These are phyloP conservation scores for Cafeteria roenbergensis DNA, from an alignment of 108 stramenopile genomes.

Conservation along the genomic window DNA sequence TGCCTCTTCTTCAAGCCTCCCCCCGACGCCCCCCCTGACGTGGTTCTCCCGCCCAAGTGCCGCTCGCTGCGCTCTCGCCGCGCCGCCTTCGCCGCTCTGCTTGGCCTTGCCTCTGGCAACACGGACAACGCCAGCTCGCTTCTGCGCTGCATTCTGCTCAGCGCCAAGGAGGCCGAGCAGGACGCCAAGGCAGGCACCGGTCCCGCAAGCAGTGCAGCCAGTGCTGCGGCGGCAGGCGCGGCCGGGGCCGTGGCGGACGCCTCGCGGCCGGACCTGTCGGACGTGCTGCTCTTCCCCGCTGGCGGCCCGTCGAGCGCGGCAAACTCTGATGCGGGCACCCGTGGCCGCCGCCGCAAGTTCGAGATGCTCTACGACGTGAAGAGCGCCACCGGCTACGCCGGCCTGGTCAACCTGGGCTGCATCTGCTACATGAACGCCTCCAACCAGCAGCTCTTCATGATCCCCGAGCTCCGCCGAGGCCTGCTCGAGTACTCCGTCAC, in stretches of 20 bases:
- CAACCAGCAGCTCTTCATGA: slow-evolving; percentile 18
- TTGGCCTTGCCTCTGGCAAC: not conserved
- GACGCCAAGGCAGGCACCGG: no score
- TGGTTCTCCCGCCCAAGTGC: not conserved
- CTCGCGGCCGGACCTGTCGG: no score
- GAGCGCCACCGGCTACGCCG: slow-evolving; percentile 1
- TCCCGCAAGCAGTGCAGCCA: not conserved
- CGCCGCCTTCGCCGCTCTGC: not conserved
- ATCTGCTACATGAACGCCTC: slow-evolving; percentile 21
- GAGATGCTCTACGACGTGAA: not conserved
- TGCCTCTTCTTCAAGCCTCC: not conserved
- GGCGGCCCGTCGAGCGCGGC: no score
- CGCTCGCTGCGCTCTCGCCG: not conserved
- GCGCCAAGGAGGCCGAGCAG: not conserved
- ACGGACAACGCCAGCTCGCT: not conserved
- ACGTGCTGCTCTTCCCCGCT: no score
- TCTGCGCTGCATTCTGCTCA: no score
- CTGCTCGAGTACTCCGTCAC: not conserved
- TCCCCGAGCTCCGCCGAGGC: not conserved
- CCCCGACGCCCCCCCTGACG: not conserved
- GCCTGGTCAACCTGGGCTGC: slow-evolving; percentile 21
- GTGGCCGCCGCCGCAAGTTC: not conserved
- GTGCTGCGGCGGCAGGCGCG: no score
- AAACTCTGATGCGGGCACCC: no score
- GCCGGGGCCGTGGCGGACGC: no score